These are phyloP conservation scores for Hypericum perforatum DNA, from an alignment of 345 rosid genomes.

Conservation along the genomic window DNA sequence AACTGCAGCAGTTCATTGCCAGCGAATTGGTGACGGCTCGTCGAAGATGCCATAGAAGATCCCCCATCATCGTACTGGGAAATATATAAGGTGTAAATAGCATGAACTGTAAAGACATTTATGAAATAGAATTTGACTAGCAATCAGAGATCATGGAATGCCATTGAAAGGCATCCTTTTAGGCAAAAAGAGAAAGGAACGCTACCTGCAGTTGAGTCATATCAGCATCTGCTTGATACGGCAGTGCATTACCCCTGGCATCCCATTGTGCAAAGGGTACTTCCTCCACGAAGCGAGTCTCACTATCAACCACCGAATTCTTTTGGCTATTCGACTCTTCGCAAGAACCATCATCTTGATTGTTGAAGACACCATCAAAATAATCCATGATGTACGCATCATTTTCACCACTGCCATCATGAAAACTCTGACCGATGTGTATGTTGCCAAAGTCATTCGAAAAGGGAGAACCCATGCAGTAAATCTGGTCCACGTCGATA, in stretches of 20 bases:
- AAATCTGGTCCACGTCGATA: constrained; percentile 23
- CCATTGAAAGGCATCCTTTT: background rate
- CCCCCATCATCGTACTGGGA: background rate
- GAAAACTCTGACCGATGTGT: constrained; percentile 33
- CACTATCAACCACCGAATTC: constrained; percentile 19
- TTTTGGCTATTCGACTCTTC: constrained; percentile 33
- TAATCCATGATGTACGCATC: constrained; percentile 41
- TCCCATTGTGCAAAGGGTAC: constrained; percentile 17
- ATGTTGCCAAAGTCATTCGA: constrained; percentile 62
- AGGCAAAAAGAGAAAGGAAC: background rate
- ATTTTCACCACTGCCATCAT: constrained; percentile 46
- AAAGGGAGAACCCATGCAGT: constrained; percentile 43
- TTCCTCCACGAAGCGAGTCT: constrained; percentile 19
- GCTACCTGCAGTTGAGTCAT: constrained; percentile 36
- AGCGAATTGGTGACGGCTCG: background rate
- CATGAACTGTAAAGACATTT: constrained; percentile 20
- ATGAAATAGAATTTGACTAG: constrained; percentile 16
- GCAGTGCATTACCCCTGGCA: constrained; percentile 14
- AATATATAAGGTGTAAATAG: constrained; percentile 8
- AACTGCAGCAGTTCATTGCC: constrained; percentile 26
- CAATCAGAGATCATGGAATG: constrained; percentile 3
- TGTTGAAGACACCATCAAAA: constrained; percentile 42
- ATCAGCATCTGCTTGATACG: constrained; percentile 16
- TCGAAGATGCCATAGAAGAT: background rate
- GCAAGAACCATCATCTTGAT: constrained; percentile 32